phyloP scores from a whole-genome alignment of 768 basidiomycete genomes.

The Cystobasidium tubakii region DNA sequence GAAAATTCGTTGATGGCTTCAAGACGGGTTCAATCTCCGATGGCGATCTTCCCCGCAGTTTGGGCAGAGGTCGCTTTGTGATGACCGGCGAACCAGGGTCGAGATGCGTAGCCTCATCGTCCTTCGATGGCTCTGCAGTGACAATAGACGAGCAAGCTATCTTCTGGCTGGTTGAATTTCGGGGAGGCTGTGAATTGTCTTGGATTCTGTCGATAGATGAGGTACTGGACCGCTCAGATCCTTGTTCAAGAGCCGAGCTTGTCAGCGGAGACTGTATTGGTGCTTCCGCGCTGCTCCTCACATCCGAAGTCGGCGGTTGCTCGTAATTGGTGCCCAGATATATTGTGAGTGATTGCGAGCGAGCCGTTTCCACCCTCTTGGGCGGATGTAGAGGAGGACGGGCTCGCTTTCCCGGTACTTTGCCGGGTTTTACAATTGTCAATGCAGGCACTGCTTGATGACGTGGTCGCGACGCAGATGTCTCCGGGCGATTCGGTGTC shows the following conservation, averaged over 20 bases:
- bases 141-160: neutral
- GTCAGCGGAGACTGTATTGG: neutral
- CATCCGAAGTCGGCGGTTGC: neutral
- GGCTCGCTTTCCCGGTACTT: neutral
- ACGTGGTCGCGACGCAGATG: neutral
- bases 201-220: too few species aligned
- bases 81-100: neutral
- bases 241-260: neutral
- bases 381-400: neutral
- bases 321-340: neutral
- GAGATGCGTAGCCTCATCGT: neutral
- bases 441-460: neutral
- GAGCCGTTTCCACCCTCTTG: neutral
- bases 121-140: neutral
- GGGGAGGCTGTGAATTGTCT: too few species aligned
- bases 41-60: neutral
- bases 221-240: too few species aligned
- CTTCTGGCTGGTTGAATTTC: neutral
- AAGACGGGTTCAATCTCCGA: constrained; percentile 24
- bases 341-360: neutral
- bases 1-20: constrained; percentile 12
- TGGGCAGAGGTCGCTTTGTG: neutral
- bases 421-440: neutral
- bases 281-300: neutral
- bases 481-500: neutral